Evolutionary conservation across 2,329 filamentous ascomycete species (phyloP), one percentile per base, ranked within the genome.

Genomic region (Sarocladium strictum): DNA sequence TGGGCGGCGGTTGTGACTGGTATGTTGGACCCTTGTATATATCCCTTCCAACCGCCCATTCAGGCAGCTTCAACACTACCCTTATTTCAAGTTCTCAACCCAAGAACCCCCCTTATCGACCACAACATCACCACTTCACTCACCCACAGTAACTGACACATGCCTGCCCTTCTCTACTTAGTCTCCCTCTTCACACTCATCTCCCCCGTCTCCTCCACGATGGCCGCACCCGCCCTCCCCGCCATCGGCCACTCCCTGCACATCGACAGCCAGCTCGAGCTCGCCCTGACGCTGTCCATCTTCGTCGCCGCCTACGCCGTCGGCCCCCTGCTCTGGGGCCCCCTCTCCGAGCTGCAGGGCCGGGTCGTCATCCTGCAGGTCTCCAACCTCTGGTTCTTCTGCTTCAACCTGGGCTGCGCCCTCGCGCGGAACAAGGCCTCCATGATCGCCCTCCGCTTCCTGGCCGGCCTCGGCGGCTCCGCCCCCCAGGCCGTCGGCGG

Each of bases 401-500:
- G 91, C 33, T 92, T 92, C 67, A 79, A 89, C 58, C 87, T 92
- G 55, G 87, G 87, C 0, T 87, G 86, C 58, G 88, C 88, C 1
- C 79, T 90, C 0, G 76, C 88, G 2, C 75, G 84, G 59, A 92
- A 90, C 60, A 87, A 90, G 23, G 77, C 70, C 17, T 90, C 87
- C 0, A 77, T 93, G 2, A 73, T 93, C 3, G 83, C 88, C n/a
- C 87, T 84, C 61, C 81, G 89, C 55, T 75, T 83, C 32, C 86
- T 93, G 55, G 87, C 89, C 57, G 89, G 88, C 45, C 88, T 91
- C 54, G 86, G 86, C 10, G 90, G 91, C 65, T 89, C 85, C 23
- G 88, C 89, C 0, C 88, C 89, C 1, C 90, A 92, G 83, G 90
- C 87, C 0, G 76, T 92, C 1, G 87, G 90, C 4, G 89, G 88